phyloP scores from a whole-genome alignment of 257 asterid species.

The Striga asiatica region DNA sequence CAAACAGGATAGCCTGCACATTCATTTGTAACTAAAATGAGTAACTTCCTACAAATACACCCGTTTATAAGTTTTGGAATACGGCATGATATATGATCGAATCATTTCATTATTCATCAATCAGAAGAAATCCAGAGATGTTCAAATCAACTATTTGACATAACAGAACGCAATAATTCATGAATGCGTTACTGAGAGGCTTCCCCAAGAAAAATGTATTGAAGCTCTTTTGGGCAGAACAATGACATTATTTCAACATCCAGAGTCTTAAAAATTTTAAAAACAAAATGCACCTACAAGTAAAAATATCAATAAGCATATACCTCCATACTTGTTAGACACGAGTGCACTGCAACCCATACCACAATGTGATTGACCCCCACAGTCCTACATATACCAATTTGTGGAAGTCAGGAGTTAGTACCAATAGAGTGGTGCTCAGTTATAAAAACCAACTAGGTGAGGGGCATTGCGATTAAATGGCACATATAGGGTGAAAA shows the following conservation, averaged over 20 bases:
- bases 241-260: no score
- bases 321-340: slow-evolving; percentile 58
- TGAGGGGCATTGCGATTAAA: background rate
- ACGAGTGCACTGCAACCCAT: slow-evolving; percentile 92
- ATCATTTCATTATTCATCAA: no score
- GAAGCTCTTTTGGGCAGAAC: no score
- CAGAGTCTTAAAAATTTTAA: no score
- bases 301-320: background rate
- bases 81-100: no score
- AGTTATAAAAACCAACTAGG: background rate
- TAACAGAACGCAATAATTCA: no score
- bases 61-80: background rate
- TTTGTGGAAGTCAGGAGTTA: slow-evolving; percentile 9
- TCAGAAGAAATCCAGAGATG: no score
- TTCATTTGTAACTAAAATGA: no score
- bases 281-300: no score
- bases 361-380: slow-evolving; percentile 83
- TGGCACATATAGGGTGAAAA: background rate
- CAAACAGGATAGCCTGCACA: slow-evolving; percentile 88
- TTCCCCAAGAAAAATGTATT: no score
- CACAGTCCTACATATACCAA: slow-evolving; percentile 55
- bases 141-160: no score
- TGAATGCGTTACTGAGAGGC: no score
- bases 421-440: slow-evolving; percentile 3
- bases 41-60: background rate